These are phyloP conservation scores for Beauveria medogensis DNA, from an alignment of 2,329 filamentous ascomycete genomes.

Conservation along the genomic window DNA sequence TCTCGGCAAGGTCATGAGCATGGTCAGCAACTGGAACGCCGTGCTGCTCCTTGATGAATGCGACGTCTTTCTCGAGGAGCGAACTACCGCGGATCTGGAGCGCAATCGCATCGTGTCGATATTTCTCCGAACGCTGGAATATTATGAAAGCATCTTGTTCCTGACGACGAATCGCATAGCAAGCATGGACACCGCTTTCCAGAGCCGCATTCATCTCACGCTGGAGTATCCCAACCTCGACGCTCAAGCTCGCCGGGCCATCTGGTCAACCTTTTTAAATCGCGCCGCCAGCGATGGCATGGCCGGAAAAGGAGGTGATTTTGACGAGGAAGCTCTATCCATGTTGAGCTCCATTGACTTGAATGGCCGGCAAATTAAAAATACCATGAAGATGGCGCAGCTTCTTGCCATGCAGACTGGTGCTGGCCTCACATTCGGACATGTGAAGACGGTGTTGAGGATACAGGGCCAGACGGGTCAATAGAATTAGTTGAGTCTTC, in stretches of 20 bases:
- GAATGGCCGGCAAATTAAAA: constrained; percentile 73
- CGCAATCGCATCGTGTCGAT: constrained; percentile 81
- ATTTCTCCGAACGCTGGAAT: constrained; percentile 79
- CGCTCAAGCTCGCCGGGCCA: constrained; percentile 61
- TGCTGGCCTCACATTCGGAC: constrained; percentile 63
- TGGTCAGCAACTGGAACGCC: constrained; percentile 79
- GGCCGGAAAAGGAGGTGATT: constrained; percentile 51
- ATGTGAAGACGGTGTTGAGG: constrained; percentile 73
- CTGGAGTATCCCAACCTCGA: constrained; percentile 71
- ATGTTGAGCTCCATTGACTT: constrained; percentile 57
- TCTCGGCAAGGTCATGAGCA: constrained; percentile 74
- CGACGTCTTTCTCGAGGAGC: constrained; percentile 75
- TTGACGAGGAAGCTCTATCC: constrained; percentile 56
- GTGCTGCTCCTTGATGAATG: constrained; percentile 81
- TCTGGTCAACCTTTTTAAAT: constrained; percentile 79
- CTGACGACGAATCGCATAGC: constrained; percentile 81
- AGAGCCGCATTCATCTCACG: constrained; percentile 78
- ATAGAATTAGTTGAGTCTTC: neutral
- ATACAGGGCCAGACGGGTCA: constrained; percentile 43
- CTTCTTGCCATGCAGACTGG: constrained; percentile 71
- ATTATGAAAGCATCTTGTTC: constrained; percentile 86
- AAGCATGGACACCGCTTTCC: constrained; percentile 86
- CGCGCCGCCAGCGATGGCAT: constrained; percentile 57
- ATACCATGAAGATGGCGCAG: constrained; percentile 75
- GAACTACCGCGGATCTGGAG: constrained; percentile 73